Evolutionary conservation across 2,329 filamentous ascomycete species (phyloP), one percentile per base, ranked within the genome.

Genomic region (Mycocentrospora acerina): DNA sequence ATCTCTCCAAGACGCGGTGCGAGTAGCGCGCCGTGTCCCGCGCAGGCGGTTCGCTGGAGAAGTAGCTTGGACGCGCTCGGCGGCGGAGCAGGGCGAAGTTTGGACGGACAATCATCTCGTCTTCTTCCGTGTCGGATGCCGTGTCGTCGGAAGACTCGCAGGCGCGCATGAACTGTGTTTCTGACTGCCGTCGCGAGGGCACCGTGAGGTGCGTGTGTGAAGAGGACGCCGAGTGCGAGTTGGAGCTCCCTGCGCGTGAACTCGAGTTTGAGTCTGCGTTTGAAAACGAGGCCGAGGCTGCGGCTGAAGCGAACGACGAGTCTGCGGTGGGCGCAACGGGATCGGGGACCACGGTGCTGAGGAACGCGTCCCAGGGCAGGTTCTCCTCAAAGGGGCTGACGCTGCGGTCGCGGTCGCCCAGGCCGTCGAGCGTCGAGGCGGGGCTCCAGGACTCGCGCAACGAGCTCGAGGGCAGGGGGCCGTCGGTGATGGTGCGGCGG

Each of bases 361-460:
- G 73, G 36, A 96, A 81, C 3, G 83, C 88, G 43, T 91, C 85
- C 90, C 90, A 96, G 33, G 77, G 75, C 46, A 81, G 77, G 29
- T 53, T 38, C 17, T 55, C 57, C 13, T 70, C 70, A 34, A 73
- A 71, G 5, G 85, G 84, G 59, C 85, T 90, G n/a, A 88, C 71
- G 64, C 89, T 95, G 53, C 89, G 82, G 47, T 88, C 81, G 42
- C 90, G 85, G 67, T 95, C 89, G 25, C 89, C 90, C 12, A 95
- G 77, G 4, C 89, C 89, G 65, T 94, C 84, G 1, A 85, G 47
- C 3, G 53, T 57, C 37, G 59, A 52, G 2, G 53, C 51, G 6
- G 64, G 64, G 29, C 63, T 65, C 64, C 64, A 67, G 9, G 63
- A 66, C 41, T 67, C 64, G 40, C 63, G 62, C 25, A 67, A 48